Evolutionary conservation across 2,329 filamentous ascomycete species (phyloP).

Genomic region (Dothideomycetes sp.): DNA sequence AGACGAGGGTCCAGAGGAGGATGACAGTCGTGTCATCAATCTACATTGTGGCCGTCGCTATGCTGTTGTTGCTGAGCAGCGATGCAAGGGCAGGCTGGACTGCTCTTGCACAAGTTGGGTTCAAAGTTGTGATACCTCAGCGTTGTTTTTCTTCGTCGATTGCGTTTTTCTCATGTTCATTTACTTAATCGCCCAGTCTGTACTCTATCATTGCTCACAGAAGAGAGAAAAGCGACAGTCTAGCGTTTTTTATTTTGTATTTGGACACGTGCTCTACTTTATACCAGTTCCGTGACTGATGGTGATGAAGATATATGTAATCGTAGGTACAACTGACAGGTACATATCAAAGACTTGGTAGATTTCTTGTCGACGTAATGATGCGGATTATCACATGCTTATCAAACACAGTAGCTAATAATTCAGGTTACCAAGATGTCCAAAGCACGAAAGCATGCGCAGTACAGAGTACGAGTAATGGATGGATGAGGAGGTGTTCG

Average conservation of each 20-base stretch:
- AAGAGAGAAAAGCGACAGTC: slow-evolving; percentile 8
- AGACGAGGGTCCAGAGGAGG: slow-evolving; percentile 8
- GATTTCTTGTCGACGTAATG: too few species aligned
- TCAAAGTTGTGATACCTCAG: slow-evolving; percentile 25
- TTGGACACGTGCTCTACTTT: too few species aligned
- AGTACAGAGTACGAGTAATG: background rate
- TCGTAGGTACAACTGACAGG: too few species aligned
- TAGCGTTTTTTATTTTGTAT: too few species aligned
- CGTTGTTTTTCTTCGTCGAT: slow-evolving; percentile 16
- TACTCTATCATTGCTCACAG: slow-evolving; percentile 9
- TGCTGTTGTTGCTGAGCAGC: slow-evolving; percentile 17
- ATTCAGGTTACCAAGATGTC: background rate
- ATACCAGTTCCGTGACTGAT: too few species aligned
- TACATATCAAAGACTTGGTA: too few species aligned
- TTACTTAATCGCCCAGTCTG: slow-evolving; percentile 14
- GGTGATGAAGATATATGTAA: too few species aligned
- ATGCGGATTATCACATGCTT: too few species aligned
- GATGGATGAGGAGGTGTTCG: background rate
- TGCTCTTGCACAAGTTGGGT: slow-evolving; percentile 16
- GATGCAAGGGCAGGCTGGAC: slow-evolving; percentile 8
- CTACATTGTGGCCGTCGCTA: slow-evolving; percentile 18
- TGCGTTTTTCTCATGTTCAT: slow-evolving; percentile 14
- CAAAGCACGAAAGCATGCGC: background rate
- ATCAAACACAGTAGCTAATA: background rate
- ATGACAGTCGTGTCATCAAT: slow-evolving; percentile 22